Base-by-base conservation (phyloP, 768 basidiomycete genomes). In the Mycena latifolia region DNA sequence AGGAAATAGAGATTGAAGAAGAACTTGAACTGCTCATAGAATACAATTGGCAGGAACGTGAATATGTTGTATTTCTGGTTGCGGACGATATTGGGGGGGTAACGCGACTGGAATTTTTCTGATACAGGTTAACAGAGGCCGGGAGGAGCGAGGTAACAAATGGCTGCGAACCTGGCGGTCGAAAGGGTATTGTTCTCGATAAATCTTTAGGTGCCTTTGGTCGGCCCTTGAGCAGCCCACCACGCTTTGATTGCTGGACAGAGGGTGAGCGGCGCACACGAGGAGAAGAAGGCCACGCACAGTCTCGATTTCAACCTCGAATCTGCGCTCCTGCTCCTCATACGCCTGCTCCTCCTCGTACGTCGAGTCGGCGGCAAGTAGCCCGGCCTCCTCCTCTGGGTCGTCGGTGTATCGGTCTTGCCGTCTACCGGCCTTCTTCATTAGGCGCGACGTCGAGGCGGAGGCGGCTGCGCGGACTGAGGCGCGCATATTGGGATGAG, bases 21-120 rank as follows among this genome's bases (percentile, higher is more conserved):
- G 85, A 97, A 98, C 79, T 98, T 99, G 91, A 99, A 99, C 77
- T 99, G 97, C 77, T 99, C 96, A 78, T 98, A 99, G 77, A 99
- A 89, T 48, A 99, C 96, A 69, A 98, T 88, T 4, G 98, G 98
- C 12, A 99, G 86, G 84, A 99, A 99, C n/a, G 94, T 95, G 80
- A 94, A 87, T 58, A 93, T 84, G 76, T 96, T 97, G 85, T 99
- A 99, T 82, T 99, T 99, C 79, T 99, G 97, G 73, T 99, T 99
- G 71, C 94, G 91, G 61, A 98, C 94, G 52, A 92, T 90, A 79
- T 99, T 99, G 31, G 96, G 86, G 20, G 97, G 91, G 69, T 88
- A 94, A 69, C 82, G 83, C 33, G 83, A 84, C 71, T 89, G 92
- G 15, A 90, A 72, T 77, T 92, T 94, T 20, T 92, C 93, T 92